phyloP scores from a whole-genome alignment of 768 basidiomycete species.

The Suillus clintonianus region DNA sequence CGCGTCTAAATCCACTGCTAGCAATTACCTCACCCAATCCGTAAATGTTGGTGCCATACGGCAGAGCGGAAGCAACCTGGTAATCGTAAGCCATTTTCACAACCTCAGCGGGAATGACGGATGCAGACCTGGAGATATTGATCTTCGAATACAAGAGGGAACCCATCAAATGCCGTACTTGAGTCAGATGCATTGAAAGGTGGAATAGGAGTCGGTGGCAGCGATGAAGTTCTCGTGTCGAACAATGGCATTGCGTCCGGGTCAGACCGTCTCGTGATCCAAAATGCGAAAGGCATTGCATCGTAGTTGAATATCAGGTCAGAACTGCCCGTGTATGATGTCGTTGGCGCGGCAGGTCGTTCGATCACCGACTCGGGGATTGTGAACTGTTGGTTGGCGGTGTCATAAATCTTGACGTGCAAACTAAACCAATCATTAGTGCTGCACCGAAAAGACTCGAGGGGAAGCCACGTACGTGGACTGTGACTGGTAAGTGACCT shows the following conservation, averaged over 20 bases:
- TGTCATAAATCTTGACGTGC: conserved; percentile 70
- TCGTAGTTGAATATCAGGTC: conserved; percentile 75
- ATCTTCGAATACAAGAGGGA: conserved; percentile 77
- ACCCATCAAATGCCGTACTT: conserved; percentile 59
- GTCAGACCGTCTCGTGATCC: conserved; percentile 70
- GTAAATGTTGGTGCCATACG: conserved; percentile 70
- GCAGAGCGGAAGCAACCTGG: conserved; percentile 66
- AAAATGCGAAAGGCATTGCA: conserved; percentile 70
- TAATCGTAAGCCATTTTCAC: not conserved
- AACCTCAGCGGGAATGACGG: not conserved
- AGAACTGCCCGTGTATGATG: conserved; percentile 41
- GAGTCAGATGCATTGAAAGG: conserved; percentile 53
- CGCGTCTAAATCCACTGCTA: conserved; percentile 67
- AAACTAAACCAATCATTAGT: conserved; percentile 39
- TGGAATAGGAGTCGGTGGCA: conserved; percentile 61
- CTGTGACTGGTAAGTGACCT: conserved; percentile 65
- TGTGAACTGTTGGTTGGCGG: conserved; percentile 60
- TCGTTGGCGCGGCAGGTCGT: conserved; percentile 39
- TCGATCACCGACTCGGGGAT: conserved; percentile 57
- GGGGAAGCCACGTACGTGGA: conserved; percentile 39
- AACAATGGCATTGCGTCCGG: conserved; percentile 60
- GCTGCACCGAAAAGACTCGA: not conserved
- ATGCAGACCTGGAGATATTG: conserved; percentile 67
- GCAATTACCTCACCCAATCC: conserved; percentile 76
- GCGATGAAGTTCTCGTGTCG: conserved; percentile 64